Conservation (phyloP, 73 alveolate species). For the Stentor roeselii region DNA sequence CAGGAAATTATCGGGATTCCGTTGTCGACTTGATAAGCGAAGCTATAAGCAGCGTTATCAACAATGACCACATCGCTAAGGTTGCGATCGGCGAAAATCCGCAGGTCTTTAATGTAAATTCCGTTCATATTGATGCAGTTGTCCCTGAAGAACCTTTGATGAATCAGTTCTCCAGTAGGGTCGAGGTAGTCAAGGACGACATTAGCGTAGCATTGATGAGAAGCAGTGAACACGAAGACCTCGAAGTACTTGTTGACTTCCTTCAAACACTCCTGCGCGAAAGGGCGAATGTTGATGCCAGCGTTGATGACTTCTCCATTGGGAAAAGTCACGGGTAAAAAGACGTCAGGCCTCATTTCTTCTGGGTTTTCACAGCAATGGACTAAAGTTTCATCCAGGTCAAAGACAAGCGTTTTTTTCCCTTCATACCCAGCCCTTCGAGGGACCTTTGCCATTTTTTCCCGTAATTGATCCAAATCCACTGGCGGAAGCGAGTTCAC, state of each 20-base stretch:
- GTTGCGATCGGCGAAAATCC: slow-evolving; percentile 46
- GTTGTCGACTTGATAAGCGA: slow-evolving; percentile 65
- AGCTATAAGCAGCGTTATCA: slow-evolving; percentile 56
- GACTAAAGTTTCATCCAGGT: slow-evolving; percentile 27
- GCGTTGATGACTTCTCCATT: slow-evolving; percentile 10
- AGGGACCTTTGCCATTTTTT: not conserved
- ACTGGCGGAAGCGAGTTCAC: slow-evolving; percentile 9
- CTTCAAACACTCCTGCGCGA: slow-evolving; percentile 65
- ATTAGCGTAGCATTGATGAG: slow-evolving; percentile 77
- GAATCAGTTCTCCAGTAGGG: slow-evolving; percentile 61
- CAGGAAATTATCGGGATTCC: slow-evolving; percentile 78
- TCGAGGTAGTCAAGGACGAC: slow-evolving; percentile 73
- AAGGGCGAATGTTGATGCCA: slow-evolving; percentile 62
- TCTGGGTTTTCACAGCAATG: slow-evolving; percentile 22
- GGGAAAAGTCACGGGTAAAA: slow-evolving; percentile 4
- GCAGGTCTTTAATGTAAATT: slow-evolving; percentile 39
- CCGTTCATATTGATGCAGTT: slow-evolving; percentile 60
- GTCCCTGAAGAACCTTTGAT: slow-evolving; percentile 69
- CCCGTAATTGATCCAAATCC: not conserved
- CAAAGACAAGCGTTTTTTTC: slow-evolving; percentile 24
- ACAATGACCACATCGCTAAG: slow-evolving; percentile 49
- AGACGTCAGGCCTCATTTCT: slow-evolving; percentile 12
- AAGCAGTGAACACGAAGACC: slow-evolving; percentile 68
- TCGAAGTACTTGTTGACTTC: slow-evolving; percentile 59
- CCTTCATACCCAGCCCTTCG: not conserved